Percentiles rank a stretch among this genome's conserved stretches.
These are phyloP conservation scores for Pythium aphanidermatum DNA, from an alignment of 352 stramenopile genomes.

Conservation along the genomic window DNA sequence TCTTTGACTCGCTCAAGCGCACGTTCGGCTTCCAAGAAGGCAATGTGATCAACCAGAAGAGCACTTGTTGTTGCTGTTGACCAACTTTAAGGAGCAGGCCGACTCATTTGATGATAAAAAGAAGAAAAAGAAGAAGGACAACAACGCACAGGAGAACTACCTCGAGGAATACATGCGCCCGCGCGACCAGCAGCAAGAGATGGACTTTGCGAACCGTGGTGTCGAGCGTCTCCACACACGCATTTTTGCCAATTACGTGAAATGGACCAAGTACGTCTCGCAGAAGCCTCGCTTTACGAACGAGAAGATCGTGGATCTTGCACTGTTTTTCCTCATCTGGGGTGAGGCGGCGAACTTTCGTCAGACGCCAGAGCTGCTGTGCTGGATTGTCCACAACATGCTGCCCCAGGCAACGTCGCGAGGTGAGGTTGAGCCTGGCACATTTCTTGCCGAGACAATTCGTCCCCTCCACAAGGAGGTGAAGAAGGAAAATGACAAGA, in stretches of 20 bases:
- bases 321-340: constrained; percentile 84
- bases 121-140: constrained; percentile 29
- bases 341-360: constrained; percentile 83
- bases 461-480: constrained; percentile 77
- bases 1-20: constrained; percentile 83
- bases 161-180: constrained; percentile 21
- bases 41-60: constrained; percentile 41
- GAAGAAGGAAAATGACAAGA: constrained; percentile 87
- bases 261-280: constrained; percentile 86
- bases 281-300: constrained; percentile 72
- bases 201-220: constrained; percentile 67
- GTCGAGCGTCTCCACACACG: constrained; percentile 71
- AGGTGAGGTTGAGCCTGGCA: constrained; percentile 50
- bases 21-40: constrained; percentile 91
- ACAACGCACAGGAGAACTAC: constrained; percentile 10
- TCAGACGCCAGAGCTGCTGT: constrained; percentile 71
- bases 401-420: constrained; percentile 59
- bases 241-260: constrained; percentile 82
- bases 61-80: constrained; percentile 36
- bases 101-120: constrained; percentile 21
- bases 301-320: constrained; percentile 71
- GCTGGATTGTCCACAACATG: constrained; percentile 77
- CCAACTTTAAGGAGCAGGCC: constrained; percentile 38
- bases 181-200: constrained; percentile 60
- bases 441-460: constrained; percentile 72